These are phyloP conservation scores for Coemansia sp. DNA, from an alignment of 192 early-diverging fungal species.

Conservation along the genomic window DNA sequence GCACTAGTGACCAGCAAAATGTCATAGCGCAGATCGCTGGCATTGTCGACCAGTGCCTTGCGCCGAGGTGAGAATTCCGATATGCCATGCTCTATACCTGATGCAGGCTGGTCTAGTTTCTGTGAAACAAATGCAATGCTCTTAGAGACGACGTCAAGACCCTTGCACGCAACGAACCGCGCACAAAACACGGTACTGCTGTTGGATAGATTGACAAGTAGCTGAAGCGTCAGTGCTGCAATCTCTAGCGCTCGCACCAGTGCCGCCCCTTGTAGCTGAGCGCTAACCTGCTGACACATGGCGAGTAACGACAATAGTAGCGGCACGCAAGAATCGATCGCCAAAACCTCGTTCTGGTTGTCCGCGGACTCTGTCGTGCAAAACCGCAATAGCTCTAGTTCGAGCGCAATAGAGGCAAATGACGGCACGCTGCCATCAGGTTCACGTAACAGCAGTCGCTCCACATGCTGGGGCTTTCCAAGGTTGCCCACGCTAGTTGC, in stretches of 20 bases:
- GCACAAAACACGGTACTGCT: conserved; percentile 42
- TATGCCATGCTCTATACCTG: neutral
- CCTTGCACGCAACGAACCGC: conserved; percentile 35
- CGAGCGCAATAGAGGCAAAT: conserved; percentile 30
- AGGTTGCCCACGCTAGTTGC: neutral
- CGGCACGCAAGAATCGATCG: conserved; percentile 23
- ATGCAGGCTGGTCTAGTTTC: neutral
- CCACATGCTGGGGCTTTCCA: neutral
- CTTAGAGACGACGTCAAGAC: conserved; percentile 38
- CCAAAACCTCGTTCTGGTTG: conserved; percentile 41
- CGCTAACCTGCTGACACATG: conserved; percentile 26
- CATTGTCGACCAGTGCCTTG: conserved; percentile 20
- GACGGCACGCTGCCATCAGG: conserved; percentile 16
- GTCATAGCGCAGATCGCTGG: conserved; percentile 40
- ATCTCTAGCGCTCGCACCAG: conserved; percentile 35
- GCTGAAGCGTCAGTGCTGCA: conserved; percentile 36
- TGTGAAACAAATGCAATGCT: conserved; percentile 43
- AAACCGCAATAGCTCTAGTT: conserved; percentile 49
- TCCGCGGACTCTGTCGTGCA: conserved; percentile 40
- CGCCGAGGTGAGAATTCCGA: conserved; percentile 22
- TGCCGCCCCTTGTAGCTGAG: neutral
- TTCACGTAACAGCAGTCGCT: conserved; percentile 14
- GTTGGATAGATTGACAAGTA: conserved; percentile 51
- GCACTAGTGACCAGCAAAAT: conserved; percentile 46
- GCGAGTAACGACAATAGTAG: conserved; percentile 31